These are phyloP conservation scores for Myxozyma melibiosi DNA, from an alignment of 805 yeast species.

Conservation along the genomic window DNA sequence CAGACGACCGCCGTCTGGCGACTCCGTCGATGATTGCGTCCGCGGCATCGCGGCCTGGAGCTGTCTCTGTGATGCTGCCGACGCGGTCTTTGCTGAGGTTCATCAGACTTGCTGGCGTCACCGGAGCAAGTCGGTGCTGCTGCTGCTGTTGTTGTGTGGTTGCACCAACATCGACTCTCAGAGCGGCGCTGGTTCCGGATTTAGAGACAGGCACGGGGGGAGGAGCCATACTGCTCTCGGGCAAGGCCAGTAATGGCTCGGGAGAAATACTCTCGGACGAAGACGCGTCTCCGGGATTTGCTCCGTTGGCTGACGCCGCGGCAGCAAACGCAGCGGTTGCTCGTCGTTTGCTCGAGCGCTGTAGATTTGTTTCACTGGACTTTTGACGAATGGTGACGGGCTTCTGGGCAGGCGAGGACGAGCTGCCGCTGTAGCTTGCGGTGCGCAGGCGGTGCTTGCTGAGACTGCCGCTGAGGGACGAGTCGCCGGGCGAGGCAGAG, in stretches of 20 bases:
- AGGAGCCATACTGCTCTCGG: constrained; percentile 30
- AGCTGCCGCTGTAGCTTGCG: constrained; percentile 1
- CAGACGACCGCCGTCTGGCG: constrained; percentile 33
- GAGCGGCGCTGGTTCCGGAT: neutral
- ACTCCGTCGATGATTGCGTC: constrained; percentile 30
- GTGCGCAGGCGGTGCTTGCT: constrained; percentile 20
- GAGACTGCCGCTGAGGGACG: neutral
- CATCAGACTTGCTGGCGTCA: constrained; percentile 42
- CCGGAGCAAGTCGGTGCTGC: constrained; percentile 34
- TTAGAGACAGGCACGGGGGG: constrained; percentile 29
- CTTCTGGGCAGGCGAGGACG: constrained; percentile 16
- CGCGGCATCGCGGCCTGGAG: constrained; percentile 27
- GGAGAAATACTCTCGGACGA: constrained; percentile 31
- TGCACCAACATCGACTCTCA: neutral
- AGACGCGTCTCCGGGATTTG: constrained; percentile 14
- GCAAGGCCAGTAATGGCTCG: constrained; percentile 24
- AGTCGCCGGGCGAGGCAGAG: constrained; percentile 8
- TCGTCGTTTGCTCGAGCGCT: constrained; percentile 28
- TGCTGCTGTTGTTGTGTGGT: neutral
- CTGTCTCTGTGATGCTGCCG: constrained; percentile 34
- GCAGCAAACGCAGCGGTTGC: constrained; percentile 23
- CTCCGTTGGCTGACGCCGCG: neutral
- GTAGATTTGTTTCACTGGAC: neutral
- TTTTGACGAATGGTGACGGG: neutral
- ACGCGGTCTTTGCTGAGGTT: constrained; percentile 32